These are phyloP conservation scores for Paramarasmius palmivorus DNA, from an alignment of 1,284 basidiomycete genomes.

Conservation along the genomic window DNA sequence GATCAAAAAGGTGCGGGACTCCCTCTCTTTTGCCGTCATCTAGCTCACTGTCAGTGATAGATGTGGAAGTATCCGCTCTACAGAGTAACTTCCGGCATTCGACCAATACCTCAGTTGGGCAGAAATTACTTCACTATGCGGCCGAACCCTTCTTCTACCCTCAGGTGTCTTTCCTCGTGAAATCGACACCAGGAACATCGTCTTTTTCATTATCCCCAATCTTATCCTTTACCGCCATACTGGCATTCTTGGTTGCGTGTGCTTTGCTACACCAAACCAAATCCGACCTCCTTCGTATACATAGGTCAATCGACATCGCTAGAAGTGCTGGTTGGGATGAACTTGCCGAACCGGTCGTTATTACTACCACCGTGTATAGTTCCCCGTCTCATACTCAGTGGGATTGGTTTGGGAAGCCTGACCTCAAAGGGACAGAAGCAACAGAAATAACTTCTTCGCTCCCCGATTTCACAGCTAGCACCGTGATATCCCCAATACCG, in stretches of 20 bases:
- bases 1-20: slow-evolving; percentile 45
- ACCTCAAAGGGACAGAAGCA: slow-evolving; percentile 1
- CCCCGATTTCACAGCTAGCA: slow-evolving; percentile 13
- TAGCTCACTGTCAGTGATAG: slow-evolving; percentile 26
- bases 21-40: slow-evolving; percentile 10
- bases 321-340: slow-evolving; percentile 23
- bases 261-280: slow-evolving; percentile 35
- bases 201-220: slow-evolving; percentile 15
- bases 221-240: slow-evolving; percentile 27
- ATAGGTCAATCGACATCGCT: slow-evolving; percentile 32
- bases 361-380: slow-evolving; percentile 36
- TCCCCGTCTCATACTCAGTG: slow-evolving; percentile 15
- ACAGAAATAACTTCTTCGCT: slow-evolving; percentile 5
- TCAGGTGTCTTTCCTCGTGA: slow-evolving; percentile 37
- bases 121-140: slow-evolving; percentile 53
- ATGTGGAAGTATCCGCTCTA: slow-evolving; percentile 38
- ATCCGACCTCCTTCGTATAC: slow-evolving; percentile 38
- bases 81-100: slow-evolving; percentile 52
- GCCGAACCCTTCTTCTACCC: slow-evolving; percentile 59
- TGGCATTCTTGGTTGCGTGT: slow-evolving; percentile 31
- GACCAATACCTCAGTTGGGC: slow-evolving; percentile 30
- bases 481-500: neutral
- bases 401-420: slow-evolving; percentile 20
- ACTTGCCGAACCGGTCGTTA: slow-evolving; percentile 32
- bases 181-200: neutral